phyloP scores from a whole-genome alignment of 1,139 yeast species.

The Suhomyces choctaworum region DNA sequence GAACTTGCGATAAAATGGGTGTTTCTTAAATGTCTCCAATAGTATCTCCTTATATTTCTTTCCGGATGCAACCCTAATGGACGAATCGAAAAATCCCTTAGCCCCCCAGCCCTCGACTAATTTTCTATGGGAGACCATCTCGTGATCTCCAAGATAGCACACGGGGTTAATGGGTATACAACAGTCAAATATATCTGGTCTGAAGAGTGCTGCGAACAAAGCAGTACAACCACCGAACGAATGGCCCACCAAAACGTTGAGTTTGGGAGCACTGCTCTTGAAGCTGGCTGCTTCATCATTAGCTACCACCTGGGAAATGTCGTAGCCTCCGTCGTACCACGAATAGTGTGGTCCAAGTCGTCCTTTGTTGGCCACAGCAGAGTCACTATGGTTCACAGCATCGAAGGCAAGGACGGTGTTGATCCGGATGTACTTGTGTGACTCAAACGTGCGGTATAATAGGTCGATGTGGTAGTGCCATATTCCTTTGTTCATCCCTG shows the following conservation, averaged over 20 bases:
- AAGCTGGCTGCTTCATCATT: conserved; percentile 8
- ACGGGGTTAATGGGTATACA: conserved; percentile 14
- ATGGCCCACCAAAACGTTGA: conserved; percentile 15
- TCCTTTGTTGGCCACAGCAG: conserved; percentile 11
- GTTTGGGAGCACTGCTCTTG: background rate
- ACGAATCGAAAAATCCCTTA: conserved; percentile 3
- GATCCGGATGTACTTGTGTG: conserved; percentile 14
- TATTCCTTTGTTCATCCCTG: conserved; percentile 17
- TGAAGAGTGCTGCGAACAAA: conserved; percentile 8
- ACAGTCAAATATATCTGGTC: conserved; percentile 9
- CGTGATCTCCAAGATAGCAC: conserved; percentile 2
- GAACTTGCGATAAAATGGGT: conserved; percentile 1
- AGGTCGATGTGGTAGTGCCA: conserved; percentile 15
- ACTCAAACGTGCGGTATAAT: conserved; percentile 12
- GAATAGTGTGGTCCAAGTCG: conserved; percentile 8
- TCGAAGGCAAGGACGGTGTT: conserved; percentile 14
- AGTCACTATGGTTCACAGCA: conserved; percentile 13
- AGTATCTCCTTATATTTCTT: background rate
- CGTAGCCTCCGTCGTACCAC: conserved; percentile 14
- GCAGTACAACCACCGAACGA: conserved; percentile 14
- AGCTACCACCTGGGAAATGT: conserved; percentile 7
- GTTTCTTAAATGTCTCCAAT: background rate
- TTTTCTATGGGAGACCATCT: background rate
- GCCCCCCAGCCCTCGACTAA: conserved; percentile 3
- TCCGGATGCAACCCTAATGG: background rate